phyloP scores from a whole-genome alignment of 1,139 yeast species.

The Kazachstania sp. region DNA sequence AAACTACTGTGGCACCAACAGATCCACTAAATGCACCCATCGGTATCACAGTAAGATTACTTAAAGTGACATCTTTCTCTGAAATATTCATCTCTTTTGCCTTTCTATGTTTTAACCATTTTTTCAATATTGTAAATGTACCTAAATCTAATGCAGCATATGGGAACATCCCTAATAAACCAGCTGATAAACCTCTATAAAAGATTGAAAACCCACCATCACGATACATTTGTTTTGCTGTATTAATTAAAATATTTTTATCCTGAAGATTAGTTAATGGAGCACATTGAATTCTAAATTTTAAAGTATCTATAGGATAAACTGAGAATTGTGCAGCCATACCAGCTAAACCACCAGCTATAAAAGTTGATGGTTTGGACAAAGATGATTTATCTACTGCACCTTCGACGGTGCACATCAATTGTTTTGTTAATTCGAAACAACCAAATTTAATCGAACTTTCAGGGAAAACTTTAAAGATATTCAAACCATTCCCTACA shows the following conservation, averaged over 20 bases:
- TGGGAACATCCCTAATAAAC: conserved; percentile 91
- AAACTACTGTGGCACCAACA: conserved; percentile 91
- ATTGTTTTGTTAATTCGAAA: conserved; percentile 76
- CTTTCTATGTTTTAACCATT: conserved; percentile 58
- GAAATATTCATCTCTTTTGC: conserved; percentile 45
- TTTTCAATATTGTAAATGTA: conserved; percentile 78
- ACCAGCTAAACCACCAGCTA: conserved; percentile 96
- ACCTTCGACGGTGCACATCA: conserved; percentile 72
- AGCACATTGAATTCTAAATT: conserved; percentile 76
- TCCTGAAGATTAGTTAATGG: conserved; percentile 53
- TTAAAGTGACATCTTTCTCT: conserved; percentile 60
- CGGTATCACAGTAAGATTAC: conserved; percentile 71
- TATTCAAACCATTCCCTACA: conserved; percentile 91
- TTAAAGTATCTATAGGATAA: conserved; percentile 92
- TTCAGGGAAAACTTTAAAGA: conserved; percentile 92
- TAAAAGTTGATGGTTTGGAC: conserved; percentile 69
- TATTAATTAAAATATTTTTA: conserved; percentile 48
- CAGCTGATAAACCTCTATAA: conserved; percentile 81
- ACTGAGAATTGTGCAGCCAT: conserved; percentile 86
- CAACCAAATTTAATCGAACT: conserved; percentile 97
- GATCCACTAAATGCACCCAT: conserved; percentile 94
- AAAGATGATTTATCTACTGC: conserved; percentile 61
- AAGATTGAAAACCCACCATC: conserved; percentile 75
- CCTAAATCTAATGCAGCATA: conserved; percentile 95
- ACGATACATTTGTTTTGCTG: conserved; percentile 67